These are phyloP conservation scores for Chenopodium formosanum DNA, from an alignment of 148 eudicot species.

Conservation along the genomic window DNA sequence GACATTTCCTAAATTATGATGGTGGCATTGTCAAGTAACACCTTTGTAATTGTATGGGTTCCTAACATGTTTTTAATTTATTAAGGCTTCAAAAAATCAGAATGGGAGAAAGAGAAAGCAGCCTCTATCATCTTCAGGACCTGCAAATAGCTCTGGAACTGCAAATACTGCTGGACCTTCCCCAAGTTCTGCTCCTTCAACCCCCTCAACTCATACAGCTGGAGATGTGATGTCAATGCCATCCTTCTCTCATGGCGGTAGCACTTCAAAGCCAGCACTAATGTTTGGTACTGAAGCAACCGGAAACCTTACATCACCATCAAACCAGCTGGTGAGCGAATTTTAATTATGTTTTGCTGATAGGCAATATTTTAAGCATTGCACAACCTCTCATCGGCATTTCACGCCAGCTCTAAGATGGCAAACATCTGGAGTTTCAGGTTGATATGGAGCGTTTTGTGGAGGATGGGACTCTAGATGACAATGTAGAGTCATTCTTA, in stretches of 20 bases:
- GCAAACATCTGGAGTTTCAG: slow-evolving; percentile 62
- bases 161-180: slow-evolving; percentile 96
- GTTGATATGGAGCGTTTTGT: slow-evolving; percentile 89
- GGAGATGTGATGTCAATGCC: slow-evolving; percentile 95
- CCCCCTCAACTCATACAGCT: slow-evolving; percentile 92
- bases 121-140: slow-evolving; percentile 90
- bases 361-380: neutral
- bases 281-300: slow-evolving; percentile 69
- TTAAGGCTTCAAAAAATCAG: slow-evolving; percentile 75
- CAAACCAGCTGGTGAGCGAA: slow-evolving; percentile 71
- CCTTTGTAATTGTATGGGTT: slow-evolving; percentile 18
- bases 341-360: neutral
- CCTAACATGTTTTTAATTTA: slow-evolving; percentile 32
- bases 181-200: slow-evolving; percentile 93
- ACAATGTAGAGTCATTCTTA: slow-evolving; percentile 88
- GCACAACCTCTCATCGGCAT: slow-evolving; percentile 31
- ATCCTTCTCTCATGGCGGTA: slow-evolving; percentile 47
- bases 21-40: neutral
- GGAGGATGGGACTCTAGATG: slow-evolving; percentile 92
- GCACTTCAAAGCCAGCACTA: slow-evolving; percentile 51
- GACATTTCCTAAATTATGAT: neutral
- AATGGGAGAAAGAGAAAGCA: slow-evolving; percentile 89
- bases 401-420: slow-evolving; percentile 61
- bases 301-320: slow-evolving; percentile 64
- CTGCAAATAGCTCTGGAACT: slow-evolving; percentile 96